These are phyloP conservation scores for Fusarium denticulatum DNA, from an alignment of 2,329 filamentous ascomycete genomes.

Conservation along the genomic window DNA sequence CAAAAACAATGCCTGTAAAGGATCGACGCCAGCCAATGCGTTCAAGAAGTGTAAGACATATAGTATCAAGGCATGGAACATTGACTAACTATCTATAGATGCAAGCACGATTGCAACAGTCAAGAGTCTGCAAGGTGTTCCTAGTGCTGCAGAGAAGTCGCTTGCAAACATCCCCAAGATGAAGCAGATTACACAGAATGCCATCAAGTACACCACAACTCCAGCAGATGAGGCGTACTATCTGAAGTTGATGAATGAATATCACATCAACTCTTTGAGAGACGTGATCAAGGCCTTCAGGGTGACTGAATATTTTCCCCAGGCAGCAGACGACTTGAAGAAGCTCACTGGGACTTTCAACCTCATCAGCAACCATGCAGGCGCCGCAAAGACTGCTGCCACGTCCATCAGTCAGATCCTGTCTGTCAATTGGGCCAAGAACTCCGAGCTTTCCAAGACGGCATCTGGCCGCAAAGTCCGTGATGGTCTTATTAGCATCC, in stretches of 20 bases:
- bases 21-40: neutral
- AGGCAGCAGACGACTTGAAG: neutral
- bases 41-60: neutral
- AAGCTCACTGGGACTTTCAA: neutral
- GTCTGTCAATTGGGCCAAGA: neutral
- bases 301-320: neutral
- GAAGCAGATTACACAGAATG: neutral
- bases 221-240: neutral
- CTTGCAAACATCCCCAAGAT: neutral
- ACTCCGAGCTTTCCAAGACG: neutral
- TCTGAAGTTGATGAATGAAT: neutral
- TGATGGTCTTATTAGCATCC: neutral
- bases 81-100: neutral
- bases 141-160: neutral
- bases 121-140: neutral
- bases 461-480: neutral
- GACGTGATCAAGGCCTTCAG: neutral
- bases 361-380: neutral
- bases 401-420: neutral
- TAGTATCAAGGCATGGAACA: fast-evolving
- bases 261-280: neutral
- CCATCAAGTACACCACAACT: neutral
- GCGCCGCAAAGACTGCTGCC: neutral
- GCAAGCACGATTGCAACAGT: neutral
- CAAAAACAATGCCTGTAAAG: neutral